Evolutionary conservation across 2,329 filamentous ascomycete genomes (phyloP), one percentile per base, ranked within the genome.

Genomic region (Massarina eburnea): DNA sequence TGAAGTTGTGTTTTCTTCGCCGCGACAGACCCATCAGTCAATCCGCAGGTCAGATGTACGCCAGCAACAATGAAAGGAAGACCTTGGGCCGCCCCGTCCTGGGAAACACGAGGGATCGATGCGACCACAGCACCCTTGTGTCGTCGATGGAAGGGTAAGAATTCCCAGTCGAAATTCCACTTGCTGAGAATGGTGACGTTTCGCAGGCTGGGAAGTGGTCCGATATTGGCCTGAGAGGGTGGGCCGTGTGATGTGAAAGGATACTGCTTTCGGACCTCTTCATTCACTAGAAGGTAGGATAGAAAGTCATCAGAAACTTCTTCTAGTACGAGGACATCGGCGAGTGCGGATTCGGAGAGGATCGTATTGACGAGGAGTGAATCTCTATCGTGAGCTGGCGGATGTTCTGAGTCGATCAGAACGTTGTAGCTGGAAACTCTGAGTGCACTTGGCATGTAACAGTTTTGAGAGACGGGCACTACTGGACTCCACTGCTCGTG

Each of bases 241-340:
- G 82, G 79, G 0, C 76, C 80, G 57, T 84, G 77, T 1, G 80
- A 82, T n/a, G 71, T 66, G 58, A 78, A 86, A 1, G 76, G 73
- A 51, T 84, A 86, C 2, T 62, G 67, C 9, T 64, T 52, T 21
- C 73, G 73, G 19, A 86, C 70, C 2, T 66, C 56, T 2, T 67
- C 47, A 43, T 80, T 62, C 2, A 60, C 56, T 1, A 86, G 76
- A 1, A 88, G 68, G 45, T 75, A 76, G 0, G 74, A 73, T 0
- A 88, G 73, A 48, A 86, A 85, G 32, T 80, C 74, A 49, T 86
- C 83, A 0, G 82, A 84, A 1, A 86, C 80, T 66, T 86, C 84
- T 59, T 87, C 77, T 4, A 88, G 72, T 3, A 72, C 64, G 1
- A 76, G 43, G 17, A 76, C 53, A 43, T 73, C 68, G 3, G 71